Base-by-base conservation (phyloP, 1,284 basidiomycete species). In the Meripilus lineatus region DNA sequence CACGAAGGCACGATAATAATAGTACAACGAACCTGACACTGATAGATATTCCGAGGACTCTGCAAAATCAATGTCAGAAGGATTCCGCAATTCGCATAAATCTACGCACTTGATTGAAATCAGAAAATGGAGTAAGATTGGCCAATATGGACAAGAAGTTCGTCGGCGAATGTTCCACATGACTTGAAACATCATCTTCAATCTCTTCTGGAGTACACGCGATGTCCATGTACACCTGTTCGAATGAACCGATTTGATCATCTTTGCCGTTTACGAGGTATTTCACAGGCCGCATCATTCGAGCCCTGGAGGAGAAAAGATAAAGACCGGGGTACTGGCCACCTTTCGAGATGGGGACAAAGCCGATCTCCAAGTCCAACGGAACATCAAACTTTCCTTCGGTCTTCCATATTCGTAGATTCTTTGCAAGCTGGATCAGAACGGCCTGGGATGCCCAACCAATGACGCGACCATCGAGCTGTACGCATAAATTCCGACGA, bases 211-310 rank as follows among this genome's bases (percentile, higher is more conserved):
- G 84, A 44, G 82, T 90, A 61, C 93, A 89, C 0, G 96, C 95
- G 59, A 99, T 90, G 63, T 99, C 91, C 89, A 99, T 94, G 66
- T 99, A 99, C 8, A 99, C 96, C 68, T 99, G 96, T 67, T 99
- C 96, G 56, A 99, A 99, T 2, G 95, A 81, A 2, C 96, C 96
- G 40, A 99, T 77, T 63, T 90, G 89, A 64, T 99, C 96, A 53
- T 88, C 77, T 53, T 79, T 77, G 42, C 84, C 86, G 63, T 98
- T 99, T 48, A 75, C 70, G 35, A 99, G 68, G 65, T 89, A 94
- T 57, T 89, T 93, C 49, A 99, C 96, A 3, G 97, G 95, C 36
- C 96, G 79, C 95, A 99, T 98, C 93, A 99, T 97, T 49, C 96
- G 76, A 34, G 92, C 79, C 42, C 83, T 78, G 13, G 85, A 83